Percentiles rank a stretch among this genome's conserved stretches.
phyloP scores from a whole-genome alignment of 2,329 filamentous ascomycete species.

The Raffaelea arxii region DNA sequence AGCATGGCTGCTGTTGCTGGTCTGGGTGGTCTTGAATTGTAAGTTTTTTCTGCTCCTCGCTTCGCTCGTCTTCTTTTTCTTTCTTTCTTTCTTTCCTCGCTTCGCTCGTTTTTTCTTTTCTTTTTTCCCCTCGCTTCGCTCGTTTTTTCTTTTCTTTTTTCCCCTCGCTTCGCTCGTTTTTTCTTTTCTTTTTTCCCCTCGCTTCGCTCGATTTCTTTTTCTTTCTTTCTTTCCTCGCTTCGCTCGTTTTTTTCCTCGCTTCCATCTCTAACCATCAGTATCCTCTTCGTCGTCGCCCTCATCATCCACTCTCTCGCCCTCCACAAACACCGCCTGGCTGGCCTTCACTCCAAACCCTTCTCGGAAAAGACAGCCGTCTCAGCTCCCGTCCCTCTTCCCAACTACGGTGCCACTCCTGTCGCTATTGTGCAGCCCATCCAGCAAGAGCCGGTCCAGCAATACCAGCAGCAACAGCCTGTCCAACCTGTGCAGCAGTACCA shows the following conservation, averaged over 20 bases:
- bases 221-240: neutral
- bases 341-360: conserved; percentile 27
- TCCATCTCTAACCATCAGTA: conserved; percentile 17
- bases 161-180: conserved; percentile 23
- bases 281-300: conserved; percentile 31
- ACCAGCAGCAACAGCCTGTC: conserved; percentile 12
- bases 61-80: neutral
- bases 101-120: conserved; percentile 35
- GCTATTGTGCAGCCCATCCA: neutral
- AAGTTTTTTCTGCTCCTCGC: conserved; percentile 14
- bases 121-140: neutral
- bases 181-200: conserved; percentile 22
- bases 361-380: conserved; percentile 7
- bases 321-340: conserved; percentile 32
- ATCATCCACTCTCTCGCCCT: conserved; percentile 30
- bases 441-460: conserved; percentile 10
- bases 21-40: conserved; percentile 34
- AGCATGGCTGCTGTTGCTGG: conserved; percentile 26
- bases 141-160: neutral
- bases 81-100: neutral
- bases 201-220: too few species aligned
- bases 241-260: neutral
- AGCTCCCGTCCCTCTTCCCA: conserved; percentile 3
- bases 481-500: conserved; percentile 3
- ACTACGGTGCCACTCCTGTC: neutral